Evolutionary conservation across 169 alveolate species (phyloP).

Genomic region (Cytauxzoon felis): DNA sequence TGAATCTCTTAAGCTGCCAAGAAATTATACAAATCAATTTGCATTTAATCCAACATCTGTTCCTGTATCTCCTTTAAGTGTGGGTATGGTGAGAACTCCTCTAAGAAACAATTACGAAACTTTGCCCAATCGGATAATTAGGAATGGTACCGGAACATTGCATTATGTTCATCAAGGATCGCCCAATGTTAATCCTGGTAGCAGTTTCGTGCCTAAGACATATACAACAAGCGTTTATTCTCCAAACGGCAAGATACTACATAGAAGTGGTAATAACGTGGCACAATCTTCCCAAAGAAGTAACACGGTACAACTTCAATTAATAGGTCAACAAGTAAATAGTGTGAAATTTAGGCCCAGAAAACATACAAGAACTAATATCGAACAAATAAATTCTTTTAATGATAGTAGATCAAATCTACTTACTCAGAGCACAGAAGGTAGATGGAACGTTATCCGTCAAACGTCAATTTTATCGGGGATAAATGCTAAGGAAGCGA

Average conservation of each 20-base stretch:
- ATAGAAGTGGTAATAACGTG: not conserved
- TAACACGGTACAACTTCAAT: not conserved
- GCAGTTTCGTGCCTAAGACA: slow-evolving; percentile 2
- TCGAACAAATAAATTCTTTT: slow-evolving; percentile 7
- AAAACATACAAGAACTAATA: not conserved
- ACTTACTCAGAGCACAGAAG: too few relatives aligned
- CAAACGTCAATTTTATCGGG: slow-evolving; percentile 9
- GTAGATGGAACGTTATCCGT: slow-evolving; percentile 5
- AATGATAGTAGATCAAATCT: too few relatives aligned
- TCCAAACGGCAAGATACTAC: not conserved
- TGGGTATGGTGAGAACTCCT: too few relatives aligned
- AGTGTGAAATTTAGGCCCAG: slow-evolving; percentile 8
- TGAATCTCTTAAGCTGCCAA: too few relatives aligned
- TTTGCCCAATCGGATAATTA: too few relatives aligned
- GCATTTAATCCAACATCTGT: too few relatives aligned
- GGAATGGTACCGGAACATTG: too few relatives aligned
- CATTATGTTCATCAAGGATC: too few relatives aligned
- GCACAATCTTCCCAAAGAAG: not conserved
- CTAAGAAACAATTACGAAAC: too few relatives aligned
- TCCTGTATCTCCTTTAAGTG: too few relatives aligned
- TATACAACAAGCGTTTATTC: slow-evolving; percentile 7
- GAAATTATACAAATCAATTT: too few relatives aligned
- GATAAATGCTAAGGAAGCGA: slow-evolving; percentile 49
- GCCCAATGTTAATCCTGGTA: too few relatives aligned
- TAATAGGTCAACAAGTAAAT: not conserved